Evolutionary conservation across 129 eudicot species (phyloP).

Genomic region (Lactuca saligna): DNA sequence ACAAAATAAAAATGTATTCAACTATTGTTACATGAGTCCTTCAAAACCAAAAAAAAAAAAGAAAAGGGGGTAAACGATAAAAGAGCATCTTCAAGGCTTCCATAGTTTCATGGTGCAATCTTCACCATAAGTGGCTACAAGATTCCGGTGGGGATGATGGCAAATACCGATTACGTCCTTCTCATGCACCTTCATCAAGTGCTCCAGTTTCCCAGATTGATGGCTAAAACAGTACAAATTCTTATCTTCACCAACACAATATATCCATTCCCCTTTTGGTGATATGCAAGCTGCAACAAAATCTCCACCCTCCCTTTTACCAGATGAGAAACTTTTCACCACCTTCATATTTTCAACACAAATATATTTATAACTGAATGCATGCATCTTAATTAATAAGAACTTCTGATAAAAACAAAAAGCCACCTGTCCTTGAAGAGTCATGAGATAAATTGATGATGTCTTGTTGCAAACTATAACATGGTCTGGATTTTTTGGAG

Average conservation of each 20-base stretch:
- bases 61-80: background rate
- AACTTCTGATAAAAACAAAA: background rate
- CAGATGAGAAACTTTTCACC: constrained; percentile 93
- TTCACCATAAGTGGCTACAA: constrained; percentile 85
- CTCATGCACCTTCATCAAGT: constrained; percentile 98
- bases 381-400: background rate
- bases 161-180: constrained; percentile 91
- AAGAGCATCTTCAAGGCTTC: constrained; percentile 66
- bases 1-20: background rate
- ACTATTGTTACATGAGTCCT: constrained; percentile 1
- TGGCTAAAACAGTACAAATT: constrained; percentile 91
- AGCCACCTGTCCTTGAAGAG: constrained; percentile 96
- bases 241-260: constrained; percentile 98
- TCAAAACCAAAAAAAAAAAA: background rate
- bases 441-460: constrained; percentile 88
- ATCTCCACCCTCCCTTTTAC: constrained; percentile 98
- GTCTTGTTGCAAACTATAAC: constrained; percentile 96
- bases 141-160: constrained; percentile 95
- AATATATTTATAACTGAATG: too few relatives aligned
- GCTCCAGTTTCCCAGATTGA: constrained; percentile 93
- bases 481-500: constrained; percentile 88
- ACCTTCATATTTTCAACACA: constrained; percentile 37
- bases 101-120: constrained; percentile 95
- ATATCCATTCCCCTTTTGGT: constrained; percentile 99
- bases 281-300: constrained; percentile 98